Percentiles rank a stretch among this genome's conserved stretches.
Evolutionary conservation across 306 rosid genomes (phyloP).

Genomic region (Notholithocarpus densiflorus): DNA sequence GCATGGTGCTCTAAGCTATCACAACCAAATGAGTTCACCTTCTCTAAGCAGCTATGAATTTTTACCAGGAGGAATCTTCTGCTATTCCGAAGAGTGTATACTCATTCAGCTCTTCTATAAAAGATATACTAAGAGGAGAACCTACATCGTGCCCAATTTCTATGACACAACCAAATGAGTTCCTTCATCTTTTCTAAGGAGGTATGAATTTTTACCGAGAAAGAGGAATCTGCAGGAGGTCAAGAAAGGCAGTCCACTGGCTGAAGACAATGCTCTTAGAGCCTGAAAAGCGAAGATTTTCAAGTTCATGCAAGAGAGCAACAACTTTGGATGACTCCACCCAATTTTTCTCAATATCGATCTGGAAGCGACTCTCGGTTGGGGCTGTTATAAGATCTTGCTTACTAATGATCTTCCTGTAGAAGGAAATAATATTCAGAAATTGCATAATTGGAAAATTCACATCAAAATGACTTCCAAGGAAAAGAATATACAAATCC

Average conservation of each 20-base stretch:
- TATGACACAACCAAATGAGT: conserved; percentile 12
- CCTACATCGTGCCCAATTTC: not conserved
- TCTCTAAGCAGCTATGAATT: conserved; percentile 11
- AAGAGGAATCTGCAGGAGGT: conserved; percentile 83
- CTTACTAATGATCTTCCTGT: conserved; percentile 62
- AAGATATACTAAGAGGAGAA: not conserved
- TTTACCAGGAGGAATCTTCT: conserved; percentile 80
- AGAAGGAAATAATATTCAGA: conserved; percentile 12
- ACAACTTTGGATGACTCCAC: conserved; percentile 80
- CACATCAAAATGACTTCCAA: conserved; percentile 10
- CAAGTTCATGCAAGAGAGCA: conserved; percentile 71
- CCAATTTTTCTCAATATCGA: conserved; percentile 92
- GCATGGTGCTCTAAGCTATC: not conserved
- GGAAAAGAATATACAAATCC: conserved; percentile 9
- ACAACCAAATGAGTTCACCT: conserved; percentile 9
- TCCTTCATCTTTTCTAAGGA: conserved; percentile 9
- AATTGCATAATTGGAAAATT: conserved; percentile 6
- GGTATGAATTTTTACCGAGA: conserved; percentile 54
- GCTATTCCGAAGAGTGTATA: conserved; percentile 8
- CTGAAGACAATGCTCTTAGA: conserved; percentile 94
- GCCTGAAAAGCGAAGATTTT: conserved; percentile 65
- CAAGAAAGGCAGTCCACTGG: conserved; percentile 99
- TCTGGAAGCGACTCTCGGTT: conserved; percentile 78
- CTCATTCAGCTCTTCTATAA: not conserved
- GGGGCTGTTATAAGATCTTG: conserved; percentile 96